These are phyloP conservation scores for Botrytis paeoniae DNA, from an alignment of 2,329 filamentous ascomycete genomes.

Conservation along the genomic window DNA sequence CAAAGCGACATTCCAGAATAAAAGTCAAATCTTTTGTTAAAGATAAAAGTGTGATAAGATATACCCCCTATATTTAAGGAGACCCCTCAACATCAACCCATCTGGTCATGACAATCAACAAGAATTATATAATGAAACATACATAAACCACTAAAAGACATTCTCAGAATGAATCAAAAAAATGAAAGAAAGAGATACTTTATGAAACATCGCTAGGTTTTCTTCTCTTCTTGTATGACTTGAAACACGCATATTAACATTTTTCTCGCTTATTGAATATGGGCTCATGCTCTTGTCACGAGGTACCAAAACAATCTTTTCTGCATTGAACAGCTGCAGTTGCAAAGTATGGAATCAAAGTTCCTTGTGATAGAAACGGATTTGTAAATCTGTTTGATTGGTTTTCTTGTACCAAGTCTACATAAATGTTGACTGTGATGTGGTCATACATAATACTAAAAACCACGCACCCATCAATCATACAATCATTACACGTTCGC, in stretches of 20 bases:
- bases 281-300: background rate
- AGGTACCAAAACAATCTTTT: background rate
- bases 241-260: background rate
- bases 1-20: background rate
- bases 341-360: background rate
- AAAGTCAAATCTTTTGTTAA: rapidly evolving
- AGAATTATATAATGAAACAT: rapidly evolving
- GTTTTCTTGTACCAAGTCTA: no score
- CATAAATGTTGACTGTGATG: background rate
- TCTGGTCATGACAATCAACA: background rate
- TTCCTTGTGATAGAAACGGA: background rate
- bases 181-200: background rate
- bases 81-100: background rate
- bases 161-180: background rate
- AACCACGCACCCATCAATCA: background rate
- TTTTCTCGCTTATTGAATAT: background rate
- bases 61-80: background rate
- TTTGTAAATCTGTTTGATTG: background rate
- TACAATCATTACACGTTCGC: background rate
- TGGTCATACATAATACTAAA: background rate
- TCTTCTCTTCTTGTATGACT: background rate
- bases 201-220: background rate
- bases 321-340: background rate
- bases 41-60: rapidly evolving
- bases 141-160: background rate